Evolutionary conservation across 495 filamentous ascomycete genomes (phyloP).

Genomic region (Aspergillus affinis): DNA sequence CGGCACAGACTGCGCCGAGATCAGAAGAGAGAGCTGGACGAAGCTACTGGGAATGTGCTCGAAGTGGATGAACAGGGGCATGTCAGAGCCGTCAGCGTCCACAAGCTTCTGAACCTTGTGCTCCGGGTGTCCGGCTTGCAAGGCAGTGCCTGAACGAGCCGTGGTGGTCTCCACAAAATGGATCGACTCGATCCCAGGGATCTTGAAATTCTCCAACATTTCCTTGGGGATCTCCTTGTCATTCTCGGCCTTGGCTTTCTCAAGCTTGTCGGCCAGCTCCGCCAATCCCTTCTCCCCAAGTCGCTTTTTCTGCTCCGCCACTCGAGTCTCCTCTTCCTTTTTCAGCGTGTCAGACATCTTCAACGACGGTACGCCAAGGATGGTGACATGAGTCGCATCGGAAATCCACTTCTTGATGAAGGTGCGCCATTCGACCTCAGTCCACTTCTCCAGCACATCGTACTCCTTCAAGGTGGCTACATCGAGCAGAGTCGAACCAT

Average conservation of each 20-base stretch:
- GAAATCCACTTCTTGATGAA: conserved; percentile 83
- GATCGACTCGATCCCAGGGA: conserved; percentile 82
- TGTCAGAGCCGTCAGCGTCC: conserved; percentile 61
- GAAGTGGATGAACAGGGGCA: conserved; percentile 93
- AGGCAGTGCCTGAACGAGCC: conserved; percentile 78
- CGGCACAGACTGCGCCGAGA: conserved; percentile 74
- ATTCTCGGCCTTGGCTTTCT: conserved; percentile 76
- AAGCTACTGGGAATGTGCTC: conserved; percentile 91
- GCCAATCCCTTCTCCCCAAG: conserved; percentile 68
- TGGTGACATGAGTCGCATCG: conserved; percentile 80
- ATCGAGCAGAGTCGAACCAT: conserved; percentile 75
- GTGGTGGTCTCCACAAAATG: conserved; percentile 91
- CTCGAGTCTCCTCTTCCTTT: conserved; percentile 60
- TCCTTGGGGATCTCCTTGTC: conserved; percentile 76
- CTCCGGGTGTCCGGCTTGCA: conserved; percentile 60
- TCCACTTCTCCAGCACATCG: conserved; percentile 76
- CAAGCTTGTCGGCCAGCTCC: conserved; percentile 70
- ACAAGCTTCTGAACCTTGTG: conserved; percentile 76
- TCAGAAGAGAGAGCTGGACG: conserved; percentile 72
- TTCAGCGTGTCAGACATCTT: conserved; percentile 71
- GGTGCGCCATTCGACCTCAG: conserved; percentile 74
- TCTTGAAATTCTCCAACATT: conserved; percentile 72
- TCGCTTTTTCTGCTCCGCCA: conserved; percentile 55
- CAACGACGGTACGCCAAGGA: conserved; percentile 80
- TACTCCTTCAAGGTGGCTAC: conserved; percentile 69